Evolutionary conservation across 768 basidiomycete genomes (phyloP), one percentile per base, ranked within the genome.

Genomic region (Termitomyces sp.): DNA sequence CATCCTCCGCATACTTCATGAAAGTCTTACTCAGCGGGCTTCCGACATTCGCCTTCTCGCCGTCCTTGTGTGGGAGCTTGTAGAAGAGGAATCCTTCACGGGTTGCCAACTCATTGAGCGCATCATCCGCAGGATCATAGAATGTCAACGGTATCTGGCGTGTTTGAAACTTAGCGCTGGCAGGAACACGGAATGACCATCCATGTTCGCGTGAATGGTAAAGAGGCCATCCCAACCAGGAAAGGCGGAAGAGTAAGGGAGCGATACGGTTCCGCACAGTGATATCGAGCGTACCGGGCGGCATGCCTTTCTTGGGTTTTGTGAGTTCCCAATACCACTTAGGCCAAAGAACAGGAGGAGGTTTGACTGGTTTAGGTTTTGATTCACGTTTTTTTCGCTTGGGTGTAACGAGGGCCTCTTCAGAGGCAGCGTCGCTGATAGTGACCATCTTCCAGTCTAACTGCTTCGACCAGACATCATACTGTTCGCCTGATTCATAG

Each of bases 311-410:
- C 73, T 82, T 88, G 3, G 88, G 91, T 64, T 79, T 86, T 3
- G 88, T 77, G 3, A 93, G 82, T 26, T 98, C 95, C 91, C 89
- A 94, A 68, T 92, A 99, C 97, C 97, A 98, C 69, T 92, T 91
- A 1, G 95, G 96, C 94, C 95, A 98, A n/a, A 77, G 55, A 0
- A 86, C 79, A 0, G 80, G 74, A 12, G 79, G 79, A 4, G 75
- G 74, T 62, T 80, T 82, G 14, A 63, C 44, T 10, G 71, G 69
- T 54, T 76, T 77, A 0, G 65, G 50, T 47, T 74, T 76, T 39
- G 66, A 62, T 5, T 45, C 34, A 24, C 62, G 53, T 37, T 76
- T 78, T 49, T 65, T 76, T 58, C 22, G 65, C 59, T 62, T 62
- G 12, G 55, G 20, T 53, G 22, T 36, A 34, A n/a, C n/a, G 14